phyloP scores from a whole-genome alignment of 2,329 filamentous ascomycete species.

The Xylariaceae sp. region DNA sequence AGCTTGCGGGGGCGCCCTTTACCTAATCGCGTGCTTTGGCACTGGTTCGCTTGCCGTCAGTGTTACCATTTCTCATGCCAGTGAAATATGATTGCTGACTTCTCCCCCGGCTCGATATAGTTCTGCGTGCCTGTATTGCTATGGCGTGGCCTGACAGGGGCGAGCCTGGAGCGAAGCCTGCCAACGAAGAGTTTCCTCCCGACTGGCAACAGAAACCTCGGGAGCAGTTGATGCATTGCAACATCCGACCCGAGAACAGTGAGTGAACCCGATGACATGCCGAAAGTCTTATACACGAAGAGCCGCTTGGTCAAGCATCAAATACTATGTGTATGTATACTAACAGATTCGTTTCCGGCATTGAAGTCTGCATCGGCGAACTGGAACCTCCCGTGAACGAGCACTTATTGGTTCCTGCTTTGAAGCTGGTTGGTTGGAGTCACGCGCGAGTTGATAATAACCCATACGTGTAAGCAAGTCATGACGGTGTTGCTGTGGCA shows the following conservation, averaged over 20 bases:
- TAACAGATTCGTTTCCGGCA: background rate
- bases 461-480: background rate
- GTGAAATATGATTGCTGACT: no score
- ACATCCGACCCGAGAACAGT: background rate
- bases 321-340: no score
- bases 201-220: background rate
- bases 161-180: background rate
- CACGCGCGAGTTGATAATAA: background rate
- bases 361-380: background rate
- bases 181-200: background rate
- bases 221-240: background rate
- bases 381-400: background rate
- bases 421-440: background rate
- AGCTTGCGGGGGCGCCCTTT: no score
- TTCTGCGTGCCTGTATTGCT: background rate
- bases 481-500: no score
- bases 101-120: no score
- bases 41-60: no score
- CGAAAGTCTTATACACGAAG: no score
- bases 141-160: slow-evolving; percentile 1
- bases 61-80: no score
- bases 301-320: no score
- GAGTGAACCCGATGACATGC: no score
- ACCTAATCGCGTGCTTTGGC: no score
- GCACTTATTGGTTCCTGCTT: background rate